Conservation (phyloP, 768 basidiomycete species). For the Leccinum rimulosum region DNA sequence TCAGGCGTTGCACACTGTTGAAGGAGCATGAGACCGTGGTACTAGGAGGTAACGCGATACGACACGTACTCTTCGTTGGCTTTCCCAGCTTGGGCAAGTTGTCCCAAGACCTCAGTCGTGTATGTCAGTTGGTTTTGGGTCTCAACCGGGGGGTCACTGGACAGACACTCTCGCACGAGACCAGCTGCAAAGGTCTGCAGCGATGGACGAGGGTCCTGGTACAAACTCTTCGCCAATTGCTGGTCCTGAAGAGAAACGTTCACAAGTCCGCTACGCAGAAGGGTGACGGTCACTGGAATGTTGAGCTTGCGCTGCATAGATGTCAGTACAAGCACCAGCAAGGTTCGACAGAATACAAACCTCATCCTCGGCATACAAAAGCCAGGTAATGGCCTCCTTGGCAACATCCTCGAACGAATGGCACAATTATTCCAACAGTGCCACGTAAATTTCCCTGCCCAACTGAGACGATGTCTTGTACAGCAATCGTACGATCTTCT, state of each 20-base stretch:
- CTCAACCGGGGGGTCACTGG: constrained; percentile 76
- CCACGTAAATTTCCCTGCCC: constrained; percentile 90
- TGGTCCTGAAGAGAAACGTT: constrained; percentile 78
- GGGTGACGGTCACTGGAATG: constrained; percentile 86
- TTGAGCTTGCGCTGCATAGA: constrained; percentile 85
- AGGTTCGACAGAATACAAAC: constrained; percentile 41
- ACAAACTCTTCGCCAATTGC: constrained; percentile 83
- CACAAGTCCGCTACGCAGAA: constrained; percentile 82
- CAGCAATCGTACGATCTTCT: constrained; percentile 93
- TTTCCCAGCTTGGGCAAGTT: constrained; percentile 70
- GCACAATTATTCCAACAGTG: constrained; percentile 85
- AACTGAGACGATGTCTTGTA: constrained; percentile 87
- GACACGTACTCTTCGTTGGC: constrained; percentile 78
- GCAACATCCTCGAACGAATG: constrained; percentile 88
- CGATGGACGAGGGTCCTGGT: constrained; percentile 72
- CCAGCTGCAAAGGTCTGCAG: constrained; percentile 80
- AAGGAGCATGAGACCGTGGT: not conserved
- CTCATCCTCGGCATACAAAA: constrained; percentile 95
- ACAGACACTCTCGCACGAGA: constrained; percentile 83
- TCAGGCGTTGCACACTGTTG: constrained; percentile 60
- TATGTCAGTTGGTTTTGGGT: constrained; percentile 76
- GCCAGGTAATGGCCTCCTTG: constrained; percentile 95
- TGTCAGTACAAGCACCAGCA: constrained; percentile 4
- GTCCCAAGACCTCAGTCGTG: constrained; percentile 77
- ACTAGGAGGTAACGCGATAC: not conserved